A percentile compares a stretch with the other conserved stretches of the same genome.
These are phyloP conservation scores for Arachis hypogaea DNA, from an alignment of 306 rosid genomes.

Conservation along the genomic window DNA sequence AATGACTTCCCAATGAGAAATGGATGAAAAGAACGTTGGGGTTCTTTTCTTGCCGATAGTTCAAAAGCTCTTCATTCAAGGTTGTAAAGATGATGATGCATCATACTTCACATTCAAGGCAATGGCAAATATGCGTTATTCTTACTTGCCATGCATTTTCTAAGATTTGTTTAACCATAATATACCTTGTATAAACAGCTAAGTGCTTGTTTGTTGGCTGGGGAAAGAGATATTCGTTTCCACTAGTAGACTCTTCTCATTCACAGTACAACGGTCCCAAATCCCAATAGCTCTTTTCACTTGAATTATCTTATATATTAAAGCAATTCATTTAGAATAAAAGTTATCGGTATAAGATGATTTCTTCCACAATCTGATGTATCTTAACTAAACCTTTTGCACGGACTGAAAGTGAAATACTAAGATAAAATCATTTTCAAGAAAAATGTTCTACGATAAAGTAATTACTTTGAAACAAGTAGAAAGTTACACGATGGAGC, in stretches of 20 bases:
- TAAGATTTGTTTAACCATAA: constrained; percentile 35
- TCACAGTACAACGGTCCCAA: constrained; percentile 10
- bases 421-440: background rate
- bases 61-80: constrained; percentile 33
- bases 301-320: no score
- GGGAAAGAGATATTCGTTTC: constrained; percentile 60
- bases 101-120: constrained; percentile 67
- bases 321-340: no score
- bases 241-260: constrained; percentile 32
- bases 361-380: no score
- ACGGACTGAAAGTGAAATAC: no score
- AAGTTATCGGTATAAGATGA: no score
- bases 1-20: background rate
- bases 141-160: constrained; percentile 56
- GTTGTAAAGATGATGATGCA: constrained; percentile 72
- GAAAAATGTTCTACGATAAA: background rate
- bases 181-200: constrained; percentile 37
- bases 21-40: constrained; percentile 21
- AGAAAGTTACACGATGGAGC: background rate
- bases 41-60: constrained; percentile 72
- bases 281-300: background rate
- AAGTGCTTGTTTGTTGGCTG: constrained; percentile 32
- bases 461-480: background rate
- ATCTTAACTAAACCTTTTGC: no score
- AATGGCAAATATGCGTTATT: constrained; percentile 52